These are phyloP conservation scores for Hyphodiscus hymeniophilus DNA, from an alignment of 495 filamentous ascomycete species.

Conservation along the genomic window DNA sequence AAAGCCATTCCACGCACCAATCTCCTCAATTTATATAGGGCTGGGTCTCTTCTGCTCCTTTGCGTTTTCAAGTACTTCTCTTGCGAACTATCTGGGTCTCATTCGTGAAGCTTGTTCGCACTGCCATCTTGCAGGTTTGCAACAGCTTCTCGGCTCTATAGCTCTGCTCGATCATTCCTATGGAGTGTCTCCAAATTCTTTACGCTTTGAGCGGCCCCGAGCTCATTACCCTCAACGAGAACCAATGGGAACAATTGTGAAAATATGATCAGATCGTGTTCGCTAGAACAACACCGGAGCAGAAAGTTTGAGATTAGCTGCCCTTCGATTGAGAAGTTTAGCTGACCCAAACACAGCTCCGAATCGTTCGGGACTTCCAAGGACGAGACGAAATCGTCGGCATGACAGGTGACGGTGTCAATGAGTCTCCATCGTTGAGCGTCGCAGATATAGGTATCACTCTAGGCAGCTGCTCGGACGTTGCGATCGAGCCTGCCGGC, in stretches of 20 bases:
- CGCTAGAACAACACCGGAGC: constrained; percentile 64
- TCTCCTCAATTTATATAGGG: too few species aligned
- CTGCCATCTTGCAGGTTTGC: too few species aligned
- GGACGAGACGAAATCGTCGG: constrained; percentile 32
- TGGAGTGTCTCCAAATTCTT: too few species aligned
- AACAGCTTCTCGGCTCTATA: too few species aligned
- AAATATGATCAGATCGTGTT: constrained; percentile 58
- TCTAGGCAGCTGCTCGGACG: constrained; percentile 41
- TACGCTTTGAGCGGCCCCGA: constrained; percentile 49
- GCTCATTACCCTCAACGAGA: constrained; percentile 44
- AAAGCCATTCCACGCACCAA: too few species aligned
- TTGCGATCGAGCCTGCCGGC: constrained; percentile 63
- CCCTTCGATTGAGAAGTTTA: too few species aligned
- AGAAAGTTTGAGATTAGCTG: constrained; percentile 34
- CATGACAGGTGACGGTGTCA: constrained; percentile 53
- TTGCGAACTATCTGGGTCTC: too few species aligned
- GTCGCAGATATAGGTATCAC: constrained; percentile 47
- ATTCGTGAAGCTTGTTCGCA: too few species aligned
- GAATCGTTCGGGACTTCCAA: constrained; percentile 63
- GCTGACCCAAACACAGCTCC: constrained; percentile 26
- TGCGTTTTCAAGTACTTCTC: too few species aligned
- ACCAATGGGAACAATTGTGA: constrained; percentile 50
- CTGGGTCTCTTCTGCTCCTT: too few species aligned
- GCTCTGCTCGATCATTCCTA: too few species aligned
- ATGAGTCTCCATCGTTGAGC: constrained; percentile 50